phyloP scores from a whole-genome alignment of 2,329 filamentous ascomycete species.

The Ophiostoma populinum region DNA sequence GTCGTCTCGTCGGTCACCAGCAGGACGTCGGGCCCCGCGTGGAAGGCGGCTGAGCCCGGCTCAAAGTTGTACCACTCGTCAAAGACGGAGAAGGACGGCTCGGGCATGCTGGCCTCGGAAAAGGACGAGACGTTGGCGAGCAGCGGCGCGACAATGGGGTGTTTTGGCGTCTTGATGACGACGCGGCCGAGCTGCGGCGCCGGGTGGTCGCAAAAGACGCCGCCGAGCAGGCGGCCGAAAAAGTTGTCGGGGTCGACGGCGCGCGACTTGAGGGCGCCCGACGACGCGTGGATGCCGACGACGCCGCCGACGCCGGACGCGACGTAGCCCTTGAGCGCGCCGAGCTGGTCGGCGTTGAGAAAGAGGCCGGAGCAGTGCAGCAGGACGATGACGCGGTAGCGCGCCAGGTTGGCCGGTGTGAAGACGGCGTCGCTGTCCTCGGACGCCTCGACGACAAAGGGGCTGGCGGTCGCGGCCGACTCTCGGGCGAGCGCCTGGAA shows the following conservation, averaged over 20 bases:
- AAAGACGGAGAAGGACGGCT: constrained; percentile 14
- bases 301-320: constrained; percentile 19
- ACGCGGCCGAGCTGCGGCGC: constrained; percentile 19
- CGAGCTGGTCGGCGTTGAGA: constrained; percentile 18
- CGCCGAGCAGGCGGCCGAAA: constrained; percentile 23
- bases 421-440: constrained; percentile 20
- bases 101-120: constrained; percentile 2
- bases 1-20: constrained; percentile 19
- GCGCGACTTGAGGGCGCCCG: constrained; percentile 16
- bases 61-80: constrained; percentile 28
- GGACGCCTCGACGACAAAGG: constrained; percentile 19
- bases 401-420: constrained; percentile 15
- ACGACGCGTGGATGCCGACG: constrained; percentile 24
- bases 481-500: constrained; percentile 16
- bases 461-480: constrained; percentile 10
- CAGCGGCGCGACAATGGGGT: constrained; percentile 16
- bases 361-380: constrained; percentile 23
- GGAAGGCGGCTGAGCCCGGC: constrained; percentile 5
- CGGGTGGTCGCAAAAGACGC: constrained; percentile 22
- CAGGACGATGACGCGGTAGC: constrained; percentile 21
- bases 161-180: constrained; percentile 14
- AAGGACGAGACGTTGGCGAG: constrained; percentile 10
- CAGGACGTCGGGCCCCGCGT: constrained; percentile 17
- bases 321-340: constrained; percentile 18
- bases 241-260: constrained; percentile 14